These are phyloP conservation scores for Penicillium glabrum DNA, from an alignment of 2,329 filamentous ascomycete species.

Conservation along the genomic window DNA sequence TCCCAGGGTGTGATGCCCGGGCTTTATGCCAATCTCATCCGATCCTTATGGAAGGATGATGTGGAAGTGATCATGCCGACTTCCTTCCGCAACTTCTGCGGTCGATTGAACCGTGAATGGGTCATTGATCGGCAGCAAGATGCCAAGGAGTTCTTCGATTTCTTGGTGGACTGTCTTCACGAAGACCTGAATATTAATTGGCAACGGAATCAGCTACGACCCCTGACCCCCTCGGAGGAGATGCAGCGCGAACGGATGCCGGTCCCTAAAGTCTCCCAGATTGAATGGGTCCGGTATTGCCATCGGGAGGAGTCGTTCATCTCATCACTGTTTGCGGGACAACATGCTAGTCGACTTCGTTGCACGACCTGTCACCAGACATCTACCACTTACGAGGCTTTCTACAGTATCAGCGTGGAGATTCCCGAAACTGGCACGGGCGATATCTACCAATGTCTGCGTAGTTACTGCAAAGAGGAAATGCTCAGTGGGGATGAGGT, in stretches of 20 bases:
- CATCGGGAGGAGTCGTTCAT: slow-evolving; percentile 73
- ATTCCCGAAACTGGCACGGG: slow-evolving; percentile 62
- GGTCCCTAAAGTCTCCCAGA: slow-evolving; percentile 64
- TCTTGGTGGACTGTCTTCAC: slow-evolving; percentile 76
- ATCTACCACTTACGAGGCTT: slow-evolving; percentile 67
- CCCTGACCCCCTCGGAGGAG: slow-evolving; percentile 61
- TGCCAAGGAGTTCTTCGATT: slow-evolving; percentile 84
- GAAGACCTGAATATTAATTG: slow-evolving; percentile 79
- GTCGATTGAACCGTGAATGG: slow-evolving; percentile 65
- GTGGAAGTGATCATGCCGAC: slow-evolving; percentile 54
- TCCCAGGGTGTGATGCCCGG: slow-evolving; percentile 64
- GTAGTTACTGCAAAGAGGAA: slow-evolving; percentile 68
- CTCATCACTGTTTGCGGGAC: slow-evolving; percentile 75
- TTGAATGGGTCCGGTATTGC: slow-evolving; percentile 73
- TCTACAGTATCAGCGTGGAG: slow-evolving; percentile 70
- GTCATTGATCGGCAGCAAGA: slow-evolving; percentile 81
- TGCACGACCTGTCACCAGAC: slow-evolving; percentile 63
- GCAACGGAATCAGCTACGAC: slow-evolving; percentile 57
- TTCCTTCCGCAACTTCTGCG: slow-evolving; percentile 66
- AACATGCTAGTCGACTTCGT: slow-evolving; percentile 62
- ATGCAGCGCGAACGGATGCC: slow-evolving; percentile 60
- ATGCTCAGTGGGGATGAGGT: slow-evolving; percentile 65
- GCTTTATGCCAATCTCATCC: slow-evolving; percentile 61
- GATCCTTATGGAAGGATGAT: slow-evolving; percentile 63
- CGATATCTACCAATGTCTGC: slow-evolving; percentile 68